Evolutionary conservation across 441 rosid species (phyloP).

Genomic region (Hura crepitans): DNA sequence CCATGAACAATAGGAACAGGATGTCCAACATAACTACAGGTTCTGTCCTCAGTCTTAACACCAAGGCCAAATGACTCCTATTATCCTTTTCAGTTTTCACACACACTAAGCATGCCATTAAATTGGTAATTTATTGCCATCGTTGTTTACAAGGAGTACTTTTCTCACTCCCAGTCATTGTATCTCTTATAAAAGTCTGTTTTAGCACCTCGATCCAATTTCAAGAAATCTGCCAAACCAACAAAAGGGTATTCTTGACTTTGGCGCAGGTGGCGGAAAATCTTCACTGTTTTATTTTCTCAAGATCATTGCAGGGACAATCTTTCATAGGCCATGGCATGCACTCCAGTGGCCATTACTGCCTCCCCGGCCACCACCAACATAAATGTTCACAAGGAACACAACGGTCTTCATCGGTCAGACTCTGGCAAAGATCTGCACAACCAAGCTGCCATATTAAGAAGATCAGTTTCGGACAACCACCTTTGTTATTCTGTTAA

Average conservation of each 20-base stretch:
- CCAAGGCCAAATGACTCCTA: slow-evolving; percentile 2
- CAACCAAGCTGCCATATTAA: slow-evolving; percentile 34
- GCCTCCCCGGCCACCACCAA: slow-evolving; percentile 31
- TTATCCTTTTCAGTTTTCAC: not conserved
- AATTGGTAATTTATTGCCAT: slow-evolving; percentile 10
- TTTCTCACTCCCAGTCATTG: not conserved
- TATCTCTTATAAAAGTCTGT: slow-evolving; percentile 17
- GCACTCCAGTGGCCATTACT: slow-evolving; percentile 32
- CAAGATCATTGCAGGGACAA: not conserved
- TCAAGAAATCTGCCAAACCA: slow-evolving; percentile 21
- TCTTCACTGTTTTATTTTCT: too few relatives aligned
- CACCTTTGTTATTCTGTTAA: slow-evolving; percentile 47
- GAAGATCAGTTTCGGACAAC: slow-evolving; percentile 60
- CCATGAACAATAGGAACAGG: slow-evolving; percentile 10
- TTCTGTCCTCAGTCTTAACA: not conserved
- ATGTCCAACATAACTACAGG: slow-evolving; percentile 16
- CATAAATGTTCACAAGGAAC: slow-evolving; percentile 37
- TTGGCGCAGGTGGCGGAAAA: not conserved
- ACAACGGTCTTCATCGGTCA: slow-evolving; percentile 48
- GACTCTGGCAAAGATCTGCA: slow-evolving; percentile 45
- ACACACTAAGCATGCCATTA: not conserved
- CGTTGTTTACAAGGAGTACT: slow-evolving; percentile 26
- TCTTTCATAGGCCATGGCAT: slow-evolving; percentile 33
- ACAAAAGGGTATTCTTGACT: not conserved
- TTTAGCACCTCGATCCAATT: slow-evolving; percentile 20